Conservation (phyloP, 805 yeast species). For the Metschnikowia amazonensis region DNA sequence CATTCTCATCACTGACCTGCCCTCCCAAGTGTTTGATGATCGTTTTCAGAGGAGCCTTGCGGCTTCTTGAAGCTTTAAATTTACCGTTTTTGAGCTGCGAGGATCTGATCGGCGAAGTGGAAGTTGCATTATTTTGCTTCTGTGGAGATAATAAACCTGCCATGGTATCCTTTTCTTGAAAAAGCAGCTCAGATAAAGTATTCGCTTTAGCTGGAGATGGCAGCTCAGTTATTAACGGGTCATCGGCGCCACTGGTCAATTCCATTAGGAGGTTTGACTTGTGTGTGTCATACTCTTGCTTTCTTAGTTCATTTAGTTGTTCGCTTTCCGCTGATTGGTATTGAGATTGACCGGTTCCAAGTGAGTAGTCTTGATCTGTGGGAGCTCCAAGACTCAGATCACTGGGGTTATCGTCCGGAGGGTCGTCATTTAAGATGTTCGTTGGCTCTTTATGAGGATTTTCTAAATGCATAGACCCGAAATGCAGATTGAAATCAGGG, state of each 20-base stretch:
- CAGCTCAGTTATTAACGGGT: slow-evolving; percentile 7
- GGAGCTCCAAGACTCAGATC: slow-evolving; percentile 13
- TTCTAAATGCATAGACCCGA: slow-evolving; percentile 15
- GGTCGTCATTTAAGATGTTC: slow-evolving; percentile 10
- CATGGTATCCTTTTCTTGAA: slow-evolving; percentile 29
- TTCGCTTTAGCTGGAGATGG: slow-evolving; percentile 16
- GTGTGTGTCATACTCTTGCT: slow-evolving; percentile 32
- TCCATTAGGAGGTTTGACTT: slow-evolving; percentile 14
- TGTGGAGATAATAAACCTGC: not conserved
- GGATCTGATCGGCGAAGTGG: slow-evolving; percentile 12
- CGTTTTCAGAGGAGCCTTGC: slow-evolving; percentile 28
- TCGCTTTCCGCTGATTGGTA: slow-evolving; percentile 18
- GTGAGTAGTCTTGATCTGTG: not conserved
- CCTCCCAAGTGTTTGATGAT: slow-evolving; percentile 28
- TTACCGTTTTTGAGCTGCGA: slow-evolving; percentile 24
- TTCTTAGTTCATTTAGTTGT: slow-evolving; percentile 29
- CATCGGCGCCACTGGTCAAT: slow-evolving; percentile 15
- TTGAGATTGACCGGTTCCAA: slow-evolving; percentile 6
- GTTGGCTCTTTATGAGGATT: slow-evolving; percentile 14
- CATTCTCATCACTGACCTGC: slow-evolving; percentile 11
- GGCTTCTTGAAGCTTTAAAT: slow-evolving; percentile 29
- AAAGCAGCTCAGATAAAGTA: slow-evolving; percentile 25
- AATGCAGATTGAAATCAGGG: slow-evolving; percentile 10
- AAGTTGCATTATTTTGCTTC: slow-evolving; percentile 3
- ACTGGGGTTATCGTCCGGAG: slow-evolving; percentile 15